A percentile compares a stretch with the other conserved stretches of the same genome.
Evolutionary conservation across 2,329 filamentous ascomycete genomes (phyloP).

Genomic region (Aureobasidium sp.): DNA sequence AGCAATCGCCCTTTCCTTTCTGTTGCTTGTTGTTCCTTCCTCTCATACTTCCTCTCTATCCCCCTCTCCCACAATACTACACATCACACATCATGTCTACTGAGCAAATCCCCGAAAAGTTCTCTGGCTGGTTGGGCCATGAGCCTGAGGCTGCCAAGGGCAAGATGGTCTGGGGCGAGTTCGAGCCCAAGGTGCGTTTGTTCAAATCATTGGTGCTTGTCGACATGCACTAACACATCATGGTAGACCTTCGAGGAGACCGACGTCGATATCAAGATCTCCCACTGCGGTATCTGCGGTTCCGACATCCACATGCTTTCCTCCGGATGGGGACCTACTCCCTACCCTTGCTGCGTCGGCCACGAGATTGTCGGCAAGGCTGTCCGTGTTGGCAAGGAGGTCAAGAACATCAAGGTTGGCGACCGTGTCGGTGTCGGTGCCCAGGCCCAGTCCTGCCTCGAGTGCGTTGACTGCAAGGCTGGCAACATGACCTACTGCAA

Average conservation of each 20-base stretch:
- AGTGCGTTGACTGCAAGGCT: slow-evolving; percentile 44
- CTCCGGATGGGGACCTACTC: slow-evolving; percentile 33
- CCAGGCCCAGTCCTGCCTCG: slow-evolving; percentile 38
- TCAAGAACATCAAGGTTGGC: slow-evolving; percentile 22
- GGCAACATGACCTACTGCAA: slow-evolving; percentile 28
- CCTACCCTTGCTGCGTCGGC: slow-evolving; percentile 24
- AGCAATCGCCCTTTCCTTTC: not conserved
- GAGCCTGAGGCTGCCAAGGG: slow-evolving; percentile 41
- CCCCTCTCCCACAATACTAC: not conserved
- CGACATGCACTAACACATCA: not conserved
- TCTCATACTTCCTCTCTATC: not conserved
- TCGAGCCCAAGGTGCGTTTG: slow-evolving; percentile 31
- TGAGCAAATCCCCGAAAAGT: slow-evolving; percentile 35
- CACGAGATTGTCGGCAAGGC: slow-evolving; percentile 22
- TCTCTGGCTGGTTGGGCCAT: slow-evolving; percentile 50
- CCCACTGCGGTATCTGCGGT: slow-evolving; percentile 31
- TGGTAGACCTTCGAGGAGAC: slow-evolving; percentile 32
- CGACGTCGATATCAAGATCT: slow-evolving; percentile 33
- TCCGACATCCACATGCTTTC: slow-evolving; percentile 23
- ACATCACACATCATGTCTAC: slow-evolving; percentile 18
- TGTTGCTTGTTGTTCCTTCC: not conserved
- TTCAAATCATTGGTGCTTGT: not conserved
- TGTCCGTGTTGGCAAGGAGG: slow-evolving; percentile 19
- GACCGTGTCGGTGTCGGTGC: slow-evolving; percentile 42
- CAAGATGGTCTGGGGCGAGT: slow-evolving; percentile 47